Percentiles rank a stretch among this genome's conserved stretches.
Conservation (phyloP, 78 protist genomes). For the slime mould (Dictyostelium discoideum) region DNA sequence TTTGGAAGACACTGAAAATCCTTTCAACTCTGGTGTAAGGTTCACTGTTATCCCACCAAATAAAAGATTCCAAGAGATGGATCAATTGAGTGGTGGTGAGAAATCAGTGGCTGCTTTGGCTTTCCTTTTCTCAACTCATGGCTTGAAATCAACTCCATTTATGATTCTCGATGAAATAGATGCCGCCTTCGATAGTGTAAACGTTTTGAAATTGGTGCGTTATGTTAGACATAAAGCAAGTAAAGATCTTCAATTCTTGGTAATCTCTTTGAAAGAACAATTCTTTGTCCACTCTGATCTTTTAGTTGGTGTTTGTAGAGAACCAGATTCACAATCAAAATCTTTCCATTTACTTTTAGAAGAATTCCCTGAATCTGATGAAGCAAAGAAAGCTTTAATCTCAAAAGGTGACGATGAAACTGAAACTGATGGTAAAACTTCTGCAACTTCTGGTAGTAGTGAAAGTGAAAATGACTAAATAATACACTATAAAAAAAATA, state of each 20-base stretch:
- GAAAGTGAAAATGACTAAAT: not conserved
- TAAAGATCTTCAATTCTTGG: constrained; percentile 88
- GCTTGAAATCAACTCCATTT: constrained; percentile 97
- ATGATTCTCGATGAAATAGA: constrained; percentile 99
- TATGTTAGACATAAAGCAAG: constrained; percentile 66
- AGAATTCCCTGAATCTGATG: constrained; percentile 21
- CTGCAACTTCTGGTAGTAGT: not conserved
- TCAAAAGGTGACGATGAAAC: not conserved
- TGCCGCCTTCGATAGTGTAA: constrained; percentile 98
- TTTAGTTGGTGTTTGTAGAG: constrained; percentile 89
- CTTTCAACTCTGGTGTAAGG: constrained; percentile 94
- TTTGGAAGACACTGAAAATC: constrained; percentile 91
- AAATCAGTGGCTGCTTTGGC: constrained; percentile 99
- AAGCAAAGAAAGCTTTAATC: not conserved
- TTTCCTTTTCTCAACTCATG: constrained; percentile 97
- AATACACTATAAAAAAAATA: not conserved
- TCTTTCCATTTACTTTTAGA: not conserved
- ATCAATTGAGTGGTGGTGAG: constrained; percentile 99
- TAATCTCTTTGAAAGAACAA: constrained; percentile 94
- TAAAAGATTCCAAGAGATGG: constrained; percentile 97
- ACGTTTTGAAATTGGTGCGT: constrained; percentile 92
- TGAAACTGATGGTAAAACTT: not conserved
- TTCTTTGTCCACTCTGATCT: constrained; percentile 86
- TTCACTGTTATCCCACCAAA: constrained; percentile 97
- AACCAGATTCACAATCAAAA: constrained; percentile 25